A percentile compares a stretch with the other conserved stretches of the same genome.
phyloP scores from a whole-genome alignment of 768 basidiomycete genomes.

The Neoboletus magnificus region DNA sequence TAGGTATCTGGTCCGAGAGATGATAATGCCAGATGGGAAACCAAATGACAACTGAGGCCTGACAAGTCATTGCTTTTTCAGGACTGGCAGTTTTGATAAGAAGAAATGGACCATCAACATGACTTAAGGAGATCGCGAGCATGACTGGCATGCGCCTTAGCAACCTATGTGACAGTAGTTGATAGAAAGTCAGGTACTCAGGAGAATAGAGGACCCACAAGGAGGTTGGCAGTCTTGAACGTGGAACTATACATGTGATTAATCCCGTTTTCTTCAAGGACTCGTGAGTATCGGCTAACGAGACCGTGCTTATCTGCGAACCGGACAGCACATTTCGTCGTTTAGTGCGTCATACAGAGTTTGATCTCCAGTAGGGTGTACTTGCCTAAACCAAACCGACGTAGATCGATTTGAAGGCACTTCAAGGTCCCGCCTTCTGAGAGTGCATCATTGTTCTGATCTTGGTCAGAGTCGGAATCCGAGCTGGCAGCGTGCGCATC shows the following conservation, averaged over 20 bases:
- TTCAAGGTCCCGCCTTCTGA: slow-evolving; percentile 45
- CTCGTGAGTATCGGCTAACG: slow-evolving; percentile 70
- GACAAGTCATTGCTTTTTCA: background rate
- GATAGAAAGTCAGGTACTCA: background rate
- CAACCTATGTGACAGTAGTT: slow-evolving; percentile 38
- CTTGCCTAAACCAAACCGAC: slow-evolving; percentile 66
- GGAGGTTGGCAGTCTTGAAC: slow-evolving; percentile 77
- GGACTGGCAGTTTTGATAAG: background rate
- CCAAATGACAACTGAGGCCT: background rate
- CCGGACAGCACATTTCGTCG: slow-evolving; percentile 2
- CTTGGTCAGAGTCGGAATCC: slow-evolving; percentile 38
- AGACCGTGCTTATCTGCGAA: slow-evolving; percentile 69
- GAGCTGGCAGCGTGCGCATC: slow-evolving; percentile 36
- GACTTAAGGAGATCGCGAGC: slow-evolving; percentile 56
- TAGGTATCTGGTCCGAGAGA: slow-evolving; percentile 19
- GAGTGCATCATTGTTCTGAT: slow-evolving; percentile 33
- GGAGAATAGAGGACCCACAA: slow-evolving; percentile 42
- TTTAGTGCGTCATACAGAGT: background rate
- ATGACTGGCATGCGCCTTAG: slow-evolving; percentile 53
- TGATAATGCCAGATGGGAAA: slow-evolving; percentile 6
- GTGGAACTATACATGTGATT: slow-evolving; percentile 86
- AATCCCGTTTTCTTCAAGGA: slow-evolving; percentile 68
- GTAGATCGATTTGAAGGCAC: slow-evolving; percentile 74
- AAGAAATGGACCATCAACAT: slow-evolving; percentile 39
- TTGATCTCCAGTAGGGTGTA: slow-evolving; percentile 3